Evolutionary conservation across 345 rosid species (phyloP).

Genomic region (Pugionium cornutum): DNA sequence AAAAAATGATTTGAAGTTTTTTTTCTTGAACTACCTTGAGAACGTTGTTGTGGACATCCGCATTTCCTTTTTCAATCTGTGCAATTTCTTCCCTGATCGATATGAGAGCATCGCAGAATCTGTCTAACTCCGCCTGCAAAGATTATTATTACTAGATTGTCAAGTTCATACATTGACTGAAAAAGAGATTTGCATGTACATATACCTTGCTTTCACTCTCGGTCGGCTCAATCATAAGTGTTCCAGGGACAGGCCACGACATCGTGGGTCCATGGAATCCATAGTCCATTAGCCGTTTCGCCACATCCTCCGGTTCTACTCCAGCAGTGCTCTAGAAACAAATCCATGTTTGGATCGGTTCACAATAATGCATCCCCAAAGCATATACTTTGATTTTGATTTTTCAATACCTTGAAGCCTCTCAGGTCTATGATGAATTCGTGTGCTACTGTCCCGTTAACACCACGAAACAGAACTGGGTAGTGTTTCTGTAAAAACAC

Average conservation of each 20-base stretch:
- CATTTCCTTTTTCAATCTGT: slow-evolving; percentile 90
- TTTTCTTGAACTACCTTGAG: slow-evolving; percentile 62
- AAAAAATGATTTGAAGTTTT: slow-evolving; percentile 20
- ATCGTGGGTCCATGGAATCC: slow-evolving; percentile 98
- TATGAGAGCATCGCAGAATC: slow-evolving; percentile 95
- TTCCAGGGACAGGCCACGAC: slow-evolving; percentile 99
- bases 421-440: slow-evolving; percentile 94
- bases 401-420: slow-evolving; percentile 70
- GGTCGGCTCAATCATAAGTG: slow-evolving; percentile 98
- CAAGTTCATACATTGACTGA: too few relatives aligned
- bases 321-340: slow-evolving; percentile 73
- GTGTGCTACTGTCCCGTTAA: slow-evolving; percentile 92
- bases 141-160: slow-evolving; percentile 10
- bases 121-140: slow-evolving; percentile 91
- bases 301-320: slow-evolving; percentile 96
- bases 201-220: slow-evolving; percentile 99
- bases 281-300: slow-evolving; percentile 93
- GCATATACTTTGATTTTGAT: neutral
- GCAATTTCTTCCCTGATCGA: slow-evolving; percentile 96
- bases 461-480: slow-evolving; percentile 93
- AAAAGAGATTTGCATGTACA: neutral
- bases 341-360: neutral
- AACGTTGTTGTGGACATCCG: slow-evolving; percentile 87
- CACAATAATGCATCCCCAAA: neutral
- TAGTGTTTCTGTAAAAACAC: slow-evolving; percentile 58